Percentiles rank a stretch among this genome's conserved stretches.
Evolutionary conservation across 768 basidiomycete genomes (phyloP).

Genomic region (Coprinopsis marcescibilis): DNA sequence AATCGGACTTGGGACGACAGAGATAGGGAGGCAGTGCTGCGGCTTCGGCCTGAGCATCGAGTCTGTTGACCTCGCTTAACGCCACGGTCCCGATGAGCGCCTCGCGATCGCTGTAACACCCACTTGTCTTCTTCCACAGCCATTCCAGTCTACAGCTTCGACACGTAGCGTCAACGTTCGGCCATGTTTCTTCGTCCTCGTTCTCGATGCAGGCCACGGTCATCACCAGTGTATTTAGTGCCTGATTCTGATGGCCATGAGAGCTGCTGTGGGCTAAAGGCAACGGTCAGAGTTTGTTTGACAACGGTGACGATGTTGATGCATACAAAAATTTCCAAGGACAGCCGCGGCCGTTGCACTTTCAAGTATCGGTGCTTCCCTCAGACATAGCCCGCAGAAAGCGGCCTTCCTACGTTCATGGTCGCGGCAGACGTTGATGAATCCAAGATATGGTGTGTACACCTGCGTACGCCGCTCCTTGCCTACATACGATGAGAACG

Average conservation of each 20-base stretch:
- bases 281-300: background rate
- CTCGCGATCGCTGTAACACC: slow-evolving; percentile 43
- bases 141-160: slow-evolving; percentile 59
- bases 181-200: slow-evolving; percentile 68
- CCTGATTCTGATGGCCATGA: background rate
- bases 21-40: too few species aligned
- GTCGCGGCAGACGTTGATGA: slow-evolving; percentile 53
- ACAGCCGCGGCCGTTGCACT: slow-evolving; percentile 12
- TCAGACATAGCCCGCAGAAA: slow-evolving; percentile 66
- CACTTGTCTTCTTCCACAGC: slow-evolving; percentile 55
- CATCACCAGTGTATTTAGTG: slow-evolving; percentile 2
- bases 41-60: too few species aligned
- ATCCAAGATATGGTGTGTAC: slow-evolving; percentile 36
- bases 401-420: slow-evolving; percentile 48
- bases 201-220: slow-evolving; percentile 54
- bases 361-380: slow-evolving; percentile 49
- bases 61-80: slow-evolving; percentile 12
- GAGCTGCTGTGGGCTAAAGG: background rate
- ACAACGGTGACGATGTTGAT: slow-evolving; percentile 1
- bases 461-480: slow-evolving; percentile 36
- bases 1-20: too few species aligned
- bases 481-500: slow-evolving; percentile 20
- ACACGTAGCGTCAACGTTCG: slow-evolving; percentile 62
- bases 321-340: slow-evolving; percentile 14
- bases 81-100: slow-evolving; percentile 46